Evolutionary conservation across 23 red algal species (phyloP), one percentile per base, ranked within the genome.

Genomic region (Gracilaria vermiculophylla): DNA sequence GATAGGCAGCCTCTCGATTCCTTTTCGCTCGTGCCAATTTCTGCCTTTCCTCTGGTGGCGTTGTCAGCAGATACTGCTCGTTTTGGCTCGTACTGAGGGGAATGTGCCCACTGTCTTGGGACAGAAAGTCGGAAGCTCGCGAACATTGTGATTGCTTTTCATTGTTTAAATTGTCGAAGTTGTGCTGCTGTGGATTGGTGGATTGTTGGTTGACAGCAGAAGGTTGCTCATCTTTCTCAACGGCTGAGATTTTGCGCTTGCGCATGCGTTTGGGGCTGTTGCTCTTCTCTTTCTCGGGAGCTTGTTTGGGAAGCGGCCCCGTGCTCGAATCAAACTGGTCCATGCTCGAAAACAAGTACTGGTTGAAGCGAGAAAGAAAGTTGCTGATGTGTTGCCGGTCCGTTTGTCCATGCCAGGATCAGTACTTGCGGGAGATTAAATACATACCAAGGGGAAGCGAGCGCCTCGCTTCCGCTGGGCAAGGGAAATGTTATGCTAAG

Each of bases 1-100:
- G 81, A 60, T 85, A 66, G 20, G 81, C 81, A 69, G 81, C 81
- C 49, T 85, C 81, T n/a, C 81, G 27, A 39, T 85, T 85, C 23
- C 81, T 62, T 69, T 69, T 71, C 24, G 81, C 81, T 44, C 81
- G 17, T 53, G 45, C 47, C 62, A 85, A 23, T 19, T 85, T 85
- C 48, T 62, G 64, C 43, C 47, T 52, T 56, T 85, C 81, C 47
- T 73, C 40, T 45, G n/a, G 9, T 47, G 36, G 67, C 40, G 28
- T 47, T 73, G 67, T 73, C 67, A 73, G 20, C 37, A 17, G 67
- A 23, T 73, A 8, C 14, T 36, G 58, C 58, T 64, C 58, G 58
- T 64, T 64, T 5, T 64, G 32, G 28, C 28, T 34, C 20, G 35
- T 64, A 31, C 35, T 64, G 5, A 64, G 3, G 58, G 58, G 17